Conservation (phyloP, 441 rosid genomes). For the Dalechampia spathulata region DNA sequence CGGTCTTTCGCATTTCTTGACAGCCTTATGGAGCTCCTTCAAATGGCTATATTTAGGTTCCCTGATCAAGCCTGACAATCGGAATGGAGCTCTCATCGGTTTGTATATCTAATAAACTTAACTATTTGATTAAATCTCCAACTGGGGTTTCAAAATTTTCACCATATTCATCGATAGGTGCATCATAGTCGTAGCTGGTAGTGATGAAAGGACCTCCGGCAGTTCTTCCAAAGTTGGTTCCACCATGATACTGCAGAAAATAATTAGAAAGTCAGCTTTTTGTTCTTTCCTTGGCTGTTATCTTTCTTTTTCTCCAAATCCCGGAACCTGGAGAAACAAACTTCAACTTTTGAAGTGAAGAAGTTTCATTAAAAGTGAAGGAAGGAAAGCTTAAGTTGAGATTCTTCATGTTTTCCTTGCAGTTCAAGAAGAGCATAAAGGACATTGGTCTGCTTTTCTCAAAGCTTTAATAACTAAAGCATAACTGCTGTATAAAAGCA, state of each 20-base stretch:
- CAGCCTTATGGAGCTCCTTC: slow-evolving; percentile 66
- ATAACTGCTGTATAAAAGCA: too few species aligned
- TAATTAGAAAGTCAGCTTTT: slow-evolving; percentile 1
- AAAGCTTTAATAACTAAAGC: slow-evolving; percentile 1
- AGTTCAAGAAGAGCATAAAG: slow-evolving; percentile 23
- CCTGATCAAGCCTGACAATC: slow-evolving; percentile 55
- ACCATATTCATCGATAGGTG: slow-evolving; percentile 97
- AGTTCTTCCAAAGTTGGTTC: slow-evolving; percentile 94
- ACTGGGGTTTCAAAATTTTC: slow-evolving; percentile 3
- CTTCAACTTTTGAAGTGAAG: background rate
- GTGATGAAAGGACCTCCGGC: slow-evolving; percentile 96
- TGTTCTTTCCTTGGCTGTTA: background rate
- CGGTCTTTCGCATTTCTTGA: slow-evolving; percentile 67
- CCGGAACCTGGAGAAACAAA: background rate
- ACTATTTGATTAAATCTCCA: slow-evolving; percentile 5
- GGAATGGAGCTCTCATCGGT: slow-evolving; percentile 1
- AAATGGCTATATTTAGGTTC: slow-evolving; percentile 86
- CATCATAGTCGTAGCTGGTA: slow-evolving; percentile 94
- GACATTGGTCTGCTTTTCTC: slow-evolving; percentile 2
- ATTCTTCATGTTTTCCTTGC: slow-evolving; percentile 7
- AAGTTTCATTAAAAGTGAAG: background rate
- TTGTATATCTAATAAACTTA: background rate
- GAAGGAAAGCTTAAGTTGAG: background rate
- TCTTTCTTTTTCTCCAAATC: background rate
- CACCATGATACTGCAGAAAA: slow-evolving; percentile 75